Percentiles rank a stretch among this genome's conserved stretches.
Conservation (phyloP, 371 early-diverging fungal species). For the Gilbertella persicaria region DNA sequence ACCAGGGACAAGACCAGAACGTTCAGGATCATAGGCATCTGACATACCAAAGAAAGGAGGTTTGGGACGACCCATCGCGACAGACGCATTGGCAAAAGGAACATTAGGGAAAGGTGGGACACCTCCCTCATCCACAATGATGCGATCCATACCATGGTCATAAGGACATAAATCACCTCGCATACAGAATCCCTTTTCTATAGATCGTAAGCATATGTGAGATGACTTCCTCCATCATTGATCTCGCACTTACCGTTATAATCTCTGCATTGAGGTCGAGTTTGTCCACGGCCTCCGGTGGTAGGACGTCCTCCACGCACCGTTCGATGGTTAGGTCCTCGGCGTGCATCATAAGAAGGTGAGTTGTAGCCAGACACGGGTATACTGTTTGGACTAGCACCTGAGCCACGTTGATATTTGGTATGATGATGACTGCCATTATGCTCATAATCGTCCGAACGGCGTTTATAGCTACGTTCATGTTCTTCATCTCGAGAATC, state of each 20-base stretch:
- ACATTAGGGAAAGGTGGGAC: slow-evolving; percentile 28
- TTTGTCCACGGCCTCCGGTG: slow-evolving; percentile 28
- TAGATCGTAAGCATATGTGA: no score
- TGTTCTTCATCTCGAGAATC: slow-evolving; percentile 38
- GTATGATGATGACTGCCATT: slow-evolving; percentile 13
- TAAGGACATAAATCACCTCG: slow-evolving; percentile 82
- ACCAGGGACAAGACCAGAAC: slow-evolving; percentile 30
- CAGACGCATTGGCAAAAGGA: slow-evolving; percentile 24
- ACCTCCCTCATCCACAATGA: slow-evolving; percentile 66
- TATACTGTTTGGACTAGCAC: slow-evolving; percentile 1
- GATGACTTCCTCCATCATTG: no score
- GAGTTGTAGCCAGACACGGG: slow-evolving; percentile 3
- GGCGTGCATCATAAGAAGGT: slow-evolving; percentile 15
- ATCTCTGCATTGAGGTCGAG: slow-evolving; percentile 66
- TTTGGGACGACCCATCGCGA: slow-evolving; percentile 14
- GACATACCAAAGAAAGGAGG: slow-evolving; percentile 26
- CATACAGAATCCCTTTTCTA: slow-evolving; percentile 76
- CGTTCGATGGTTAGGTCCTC: slow-evolving; percentile 24
- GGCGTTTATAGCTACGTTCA: slow-evolving; percentile 26
- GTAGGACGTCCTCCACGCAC: slow-evolving; percentile 43
- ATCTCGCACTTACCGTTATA: slow-evolving; percentile 79
- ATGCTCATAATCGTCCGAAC: slow-evolving; percentile 23
- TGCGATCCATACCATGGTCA: slow-evolving; percentile 77
- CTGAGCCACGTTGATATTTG: slow-evolving; percentile 25
- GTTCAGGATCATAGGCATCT: slow-evolving; percentile 56